Evolutionary conservation across 164 flowering plant genomes (phyloP), one percentile per base, ranked within the genome.

Genomic region (Tetrastigma voinierianum): DNA sequence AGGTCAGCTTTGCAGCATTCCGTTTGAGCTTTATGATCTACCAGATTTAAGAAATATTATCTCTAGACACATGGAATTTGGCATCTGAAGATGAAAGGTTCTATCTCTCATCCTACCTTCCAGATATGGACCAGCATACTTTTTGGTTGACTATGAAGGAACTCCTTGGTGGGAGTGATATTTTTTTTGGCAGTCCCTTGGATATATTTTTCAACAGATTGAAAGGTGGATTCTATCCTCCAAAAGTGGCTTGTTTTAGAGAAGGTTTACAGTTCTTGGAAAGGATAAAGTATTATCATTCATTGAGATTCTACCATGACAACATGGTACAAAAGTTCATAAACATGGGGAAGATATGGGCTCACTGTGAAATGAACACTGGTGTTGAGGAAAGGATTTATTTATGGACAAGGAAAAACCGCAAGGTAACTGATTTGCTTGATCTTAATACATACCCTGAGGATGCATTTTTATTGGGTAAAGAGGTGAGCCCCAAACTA

Each of bases 51-150:
- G 78, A 77, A 61, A 80, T 74, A 70, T 74, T 72, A 51, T 66
- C 63, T 51, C 74, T 25, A 7, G 40, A 25, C 40, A 25, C 40
- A 25, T 25, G 40, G 40, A 25, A 25, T 25, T 25, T 7, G 40
- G 3, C 6, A 25, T 3, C 4, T 3, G 40, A 25, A 25, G 40
- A 25, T 80, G 14, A 67, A 80, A 4, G 76, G 70, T 45, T 74
- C 56, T 66, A 60, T 51, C 75, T 80, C n/a, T 69, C 83, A 4
- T 74, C 72, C 32, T 74, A 69, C 61, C 71, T 80, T 53, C 83
- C 80, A 8, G 78, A 80, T 74, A 67, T 80, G 78, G 78, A 77
- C 66, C 78, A 74, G 62, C 72, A 74, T 16, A 77, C 78, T 17
- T 77, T 77, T 65, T 69, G 72, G 63, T 17, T 69, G 58, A 80